phyloP scores from a whole-genome alignment of 1,284 basidiomycete genomes.

The Ceratobasidium sp. region DNA sequence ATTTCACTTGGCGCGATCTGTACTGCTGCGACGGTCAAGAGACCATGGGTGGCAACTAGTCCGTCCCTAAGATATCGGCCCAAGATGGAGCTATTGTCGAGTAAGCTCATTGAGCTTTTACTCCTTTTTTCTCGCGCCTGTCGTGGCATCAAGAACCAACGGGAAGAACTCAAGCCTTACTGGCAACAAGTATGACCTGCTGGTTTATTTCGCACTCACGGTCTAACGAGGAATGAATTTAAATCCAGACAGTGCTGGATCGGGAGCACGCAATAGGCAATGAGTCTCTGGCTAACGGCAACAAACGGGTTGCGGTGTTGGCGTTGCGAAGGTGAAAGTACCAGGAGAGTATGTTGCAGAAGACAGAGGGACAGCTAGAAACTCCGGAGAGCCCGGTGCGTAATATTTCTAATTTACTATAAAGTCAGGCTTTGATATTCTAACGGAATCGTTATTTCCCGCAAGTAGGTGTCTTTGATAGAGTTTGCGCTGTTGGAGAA shows the following conservation, averaged over 20 bases:
- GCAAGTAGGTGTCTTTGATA: constrained; percentile 86
- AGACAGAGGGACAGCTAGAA: constrained; percentile 92
- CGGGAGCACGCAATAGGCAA: constrained; percentile 92
- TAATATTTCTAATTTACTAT: no score
- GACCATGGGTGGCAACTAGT: constrained; percentile 65
- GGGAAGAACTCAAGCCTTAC: constrained; percentile 95
- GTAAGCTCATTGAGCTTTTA: constrained; percentile 64
- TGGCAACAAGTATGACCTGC: constrained; percentile 81
- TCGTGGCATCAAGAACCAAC: constrained; percentile 88
- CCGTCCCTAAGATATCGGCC: constrained; percentile 88
- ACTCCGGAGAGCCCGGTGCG: constrained; percentile 90
- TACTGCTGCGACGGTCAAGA: not conserved
- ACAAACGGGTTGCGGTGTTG: constrained; percentile 88
- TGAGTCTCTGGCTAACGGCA: constrained; percentile 80
- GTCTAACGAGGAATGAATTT: not conserved
- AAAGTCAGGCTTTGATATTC: no score
- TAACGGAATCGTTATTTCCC: constrained; percentile 1
- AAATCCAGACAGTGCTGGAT: constrained; percentile 91
- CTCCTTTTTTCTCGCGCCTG: not conserved
- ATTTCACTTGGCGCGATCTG: not conserved
- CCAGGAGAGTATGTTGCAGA: constrained; percentile 86
- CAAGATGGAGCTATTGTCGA: constrained; percentile 96
- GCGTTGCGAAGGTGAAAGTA: constrained; percentile 93
- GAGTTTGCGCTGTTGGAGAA: constrained; percentile 97
- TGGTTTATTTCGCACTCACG: constrained; percentile 23